Evolutionary conservation across 2,329 filamentous ascomycete genomes (phyloP), one percentile per base, ranked within the genome.

Genomic region (Ramichloridium luteum): DNA sequence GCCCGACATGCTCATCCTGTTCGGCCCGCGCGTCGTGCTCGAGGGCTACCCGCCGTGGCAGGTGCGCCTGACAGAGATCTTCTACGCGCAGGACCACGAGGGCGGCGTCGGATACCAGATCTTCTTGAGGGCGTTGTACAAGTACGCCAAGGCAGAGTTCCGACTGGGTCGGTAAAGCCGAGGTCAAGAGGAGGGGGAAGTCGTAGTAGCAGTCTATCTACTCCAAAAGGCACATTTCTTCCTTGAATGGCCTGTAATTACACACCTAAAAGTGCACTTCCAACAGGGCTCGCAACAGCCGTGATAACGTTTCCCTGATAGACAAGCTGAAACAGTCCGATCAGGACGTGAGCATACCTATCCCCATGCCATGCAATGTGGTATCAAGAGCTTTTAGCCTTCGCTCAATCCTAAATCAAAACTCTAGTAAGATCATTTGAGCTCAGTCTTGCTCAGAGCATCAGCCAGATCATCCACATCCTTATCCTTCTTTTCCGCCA

Each of bases 1-100:
- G 58, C 90, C 90, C 2, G 86, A 96, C 54, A 65, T 98, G 10
- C 63, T 98, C 36, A 72, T 98, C 33, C 62, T 93, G 6, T 98
- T 98, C 55, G 76, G 80, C 1, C 82, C 86, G 3, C 74, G 76
- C 30, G 74, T 96, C 32, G 77, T 85, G 53, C 61, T 98, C 27
- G 77, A 84, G 32, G 85, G 90, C 6, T 98, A 96, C 54, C 90
- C 90, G 6, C 90, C 90, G 1, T 98, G 90, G 90, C 90, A 94
- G 59, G 72, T 96, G 39, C 73, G 90, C 26, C 62, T 98, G 51
- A 94, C 86, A 0, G 90, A 98, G 65, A 94, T 98, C 36, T 94
- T 86, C 53, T 73, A 64, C 54, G 71, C 70, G 30, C 43, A 41
- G 30, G 39, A 48, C 32, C 44, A 54, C 33, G 38, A 34, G 6